Percentiles rank a stretch among this genome's conserved stretches.
Evolutionary conservation across 257 asterid species (phyloP).

Genomic region (Solanum microdontum): DNA sequence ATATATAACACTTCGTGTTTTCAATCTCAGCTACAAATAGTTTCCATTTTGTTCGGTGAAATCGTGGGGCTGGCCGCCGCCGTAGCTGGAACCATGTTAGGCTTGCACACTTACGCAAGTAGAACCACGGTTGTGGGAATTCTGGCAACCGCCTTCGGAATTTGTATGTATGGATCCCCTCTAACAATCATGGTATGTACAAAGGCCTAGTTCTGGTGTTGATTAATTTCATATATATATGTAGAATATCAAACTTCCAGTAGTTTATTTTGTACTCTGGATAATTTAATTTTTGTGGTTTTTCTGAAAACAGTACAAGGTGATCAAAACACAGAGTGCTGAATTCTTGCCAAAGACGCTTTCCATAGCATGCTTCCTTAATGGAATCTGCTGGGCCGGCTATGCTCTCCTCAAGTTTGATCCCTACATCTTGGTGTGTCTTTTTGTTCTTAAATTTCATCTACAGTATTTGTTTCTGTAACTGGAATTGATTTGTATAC

Average conservation of each 20-base stretch:
- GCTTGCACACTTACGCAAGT: constrained; percentile 12
- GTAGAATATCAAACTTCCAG: not conserved
- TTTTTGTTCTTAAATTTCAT: not conserved
- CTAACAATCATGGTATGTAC: constrained; percentile 42
- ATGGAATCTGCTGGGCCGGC: constrained; percentile 42
- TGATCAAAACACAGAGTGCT: constrained; percentile 31
- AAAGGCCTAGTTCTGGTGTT: not conserved
- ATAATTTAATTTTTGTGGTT: not conserved
- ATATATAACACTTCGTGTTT: not conserved
- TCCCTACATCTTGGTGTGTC: constrained; percentile 36
- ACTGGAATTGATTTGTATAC: not conserved
- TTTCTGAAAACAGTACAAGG: constrained; percentile 15
- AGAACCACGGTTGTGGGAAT: constrained; percentile 51
- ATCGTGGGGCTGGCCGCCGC: not conserved
- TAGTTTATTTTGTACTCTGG: not conserved
- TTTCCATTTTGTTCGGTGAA: constrained; percentile 11
- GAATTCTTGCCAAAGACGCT: constrained; percentile 56
- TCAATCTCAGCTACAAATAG: constrained; percentile 18
- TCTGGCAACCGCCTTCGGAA: constrained; percentile 39
- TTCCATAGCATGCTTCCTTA: constrained; percentile 36
- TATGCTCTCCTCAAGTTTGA: constrained; percentile 52
- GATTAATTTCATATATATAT: not conserved
- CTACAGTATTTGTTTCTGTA: not conserved
- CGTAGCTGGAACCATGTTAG: constrained; percentile 16
- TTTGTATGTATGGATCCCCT: constrained; percentile 54